Evolutionary conservation across 1,139 yeast genomes (phyloP).

Genomic region (Scheffersomyces segobiensis): DNA sequence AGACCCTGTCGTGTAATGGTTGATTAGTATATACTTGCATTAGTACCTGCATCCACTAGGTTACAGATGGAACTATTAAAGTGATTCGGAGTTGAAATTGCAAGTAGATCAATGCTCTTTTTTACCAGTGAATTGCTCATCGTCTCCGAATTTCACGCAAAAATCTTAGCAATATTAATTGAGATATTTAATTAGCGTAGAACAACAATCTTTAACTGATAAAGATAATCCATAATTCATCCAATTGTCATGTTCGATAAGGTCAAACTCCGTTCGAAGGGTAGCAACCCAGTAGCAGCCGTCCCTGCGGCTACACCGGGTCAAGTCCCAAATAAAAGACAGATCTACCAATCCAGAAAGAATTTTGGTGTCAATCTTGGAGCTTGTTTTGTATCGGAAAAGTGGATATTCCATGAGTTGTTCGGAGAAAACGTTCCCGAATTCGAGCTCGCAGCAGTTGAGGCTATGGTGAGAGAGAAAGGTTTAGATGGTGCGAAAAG

Average conservation of each 20-base stretch:
- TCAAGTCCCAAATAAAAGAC: conserved; percentile 42
- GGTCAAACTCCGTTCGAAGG: conserved; percentile 40
- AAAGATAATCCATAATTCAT: neutral
- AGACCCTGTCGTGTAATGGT: too few species aligned
- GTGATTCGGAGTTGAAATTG: neutral
- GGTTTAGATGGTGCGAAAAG: conserved; percentile 59
- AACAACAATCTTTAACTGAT: neutral
- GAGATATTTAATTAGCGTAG: too few species aligned
- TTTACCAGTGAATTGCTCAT: neutral
- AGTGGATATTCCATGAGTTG: conserved; percentile 63
- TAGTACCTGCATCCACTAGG: neutral
- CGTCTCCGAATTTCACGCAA: neutral
- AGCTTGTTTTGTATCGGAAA: conserved; percentile 77
- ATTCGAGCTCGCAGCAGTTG: conserved; percentile 72
- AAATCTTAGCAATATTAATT: too few species aligned
- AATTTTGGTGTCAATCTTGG: conserved; percentile 91
- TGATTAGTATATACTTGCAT: neutral
- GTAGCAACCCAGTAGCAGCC: conserved; percentile 27
- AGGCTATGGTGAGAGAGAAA: conserved; percentile 40
- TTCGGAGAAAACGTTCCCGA: conserved; percentile 53
- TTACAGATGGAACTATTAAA: neutral
- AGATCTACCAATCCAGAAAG: conserved; percentile 63
- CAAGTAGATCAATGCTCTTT: neutral
- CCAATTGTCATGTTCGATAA: conserved; percentile 35
- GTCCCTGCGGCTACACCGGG: conserved; percentile 32